Evolutionary conservation across 805 yeast genomes (phyloP), one percentile per base, ranked within the genome.

Genomic region (Starmerella scarabaei): DNA sequence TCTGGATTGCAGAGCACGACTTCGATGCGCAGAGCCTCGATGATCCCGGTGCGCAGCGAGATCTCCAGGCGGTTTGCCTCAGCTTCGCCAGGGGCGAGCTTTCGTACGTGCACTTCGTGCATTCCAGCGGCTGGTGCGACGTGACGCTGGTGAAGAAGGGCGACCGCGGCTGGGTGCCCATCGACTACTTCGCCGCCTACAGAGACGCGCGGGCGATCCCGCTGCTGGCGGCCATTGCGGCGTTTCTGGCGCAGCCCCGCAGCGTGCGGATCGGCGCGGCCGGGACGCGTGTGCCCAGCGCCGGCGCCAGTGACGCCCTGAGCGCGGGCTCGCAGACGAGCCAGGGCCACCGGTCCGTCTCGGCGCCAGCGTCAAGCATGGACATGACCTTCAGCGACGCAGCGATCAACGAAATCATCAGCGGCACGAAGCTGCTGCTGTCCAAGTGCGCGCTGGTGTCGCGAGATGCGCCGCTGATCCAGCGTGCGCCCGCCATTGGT

Each of bases 81-180:
- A 46, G 58, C 19, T 62, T 64, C 44, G 51, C 47, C 14, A 56
- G 54, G 28, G 55, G 58, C 17, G 68, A 64, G 36, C 46, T 63
- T 23, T 58, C 59, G 7, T 49, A 57, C 32, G 51, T 63, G 21
- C 66, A 63, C 43, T 51, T 58, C 15, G 50, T 59, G n/a, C 67
- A 64, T 42, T 37, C 56, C n/a, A 53, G 64, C 3, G 69, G 68
- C 36, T 64, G 69, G 69, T 65, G 62, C 20, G 67, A 64, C 40
- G 67, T 64, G 8, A 59, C 67, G 4, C 44, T 59, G 30, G 54
- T 62, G 17, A 41, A 52, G 20, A 46, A 60, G 3, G 61, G 60
- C 38, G 50, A 51, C 14, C 55, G 67, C 11, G 69, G 69, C 33
- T 64, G 68, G 68, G 53, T 65, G 26, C 68, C 68, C 16, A 53